Base-by-base conservation (phyloP, 2,329 filamentous ascomycete genomes). In the Aspergillus pseudonomiae region DNA sequence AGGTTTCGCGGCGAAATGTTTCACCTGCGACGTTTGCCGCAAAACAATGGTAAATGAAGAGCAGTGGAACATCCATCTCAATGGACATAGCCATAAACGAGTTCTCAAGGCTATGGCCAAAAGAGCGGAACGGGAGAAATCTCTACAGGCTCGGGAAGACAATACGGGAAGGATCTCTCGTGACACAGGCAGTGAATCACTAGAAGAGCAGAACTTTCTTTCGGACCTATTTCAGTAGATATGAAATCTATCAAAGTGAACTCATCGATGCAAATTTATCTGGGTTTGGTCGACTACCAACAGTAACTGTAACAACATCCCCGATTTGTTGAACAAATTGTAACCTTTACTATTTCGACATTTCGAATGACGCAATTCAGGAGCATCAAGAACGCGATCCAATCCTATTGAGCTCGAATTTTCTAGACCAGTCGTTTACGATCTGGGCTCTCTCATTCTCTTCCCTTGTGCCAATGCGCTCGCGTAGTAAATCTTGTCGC, bases 11-110 rank as follows among this genome's bases (percentile, higher is more conserved):
- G 81, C 82, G 65, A 82, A 85, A 68, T 85, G 84, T 43, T 74
- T 74, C 36, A 73, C 71, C 21, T 99, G 95, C 72, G 88, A 92
- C 3, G 68, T 88, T 0, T 99, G 95, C 73, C 80, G 81, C 19
- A 85, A 83, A 56, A 84, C 83, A 1, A 80, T 85, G 63, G 82
- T 85, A 41, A 85, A 82, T 0, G 81, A 85, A 63, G 82, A 83
- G 32, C 84, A 89, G 65, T 90, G 87, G 86, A 74, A 78, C 24
- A 73, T 81, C 41, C 88, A 90, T 73, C 71, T 86, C 12, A 81
- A 81, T 58, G 86, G 87, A 62, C 80, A 83, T 43, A 75, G 79
- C 3, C 88, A 92, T 69, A 85, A 86, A 62, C 86, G 87, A 26
- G 77, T 84, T 5, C 74, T 89, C 59, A 87, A 85, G 3, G 68